Percentiles rank a stretch among this genome's conserved stretches.
phyloP scores from a whole-genome alignment of 768 basidiomycete species.

The Panellus pusillus region DNA sequence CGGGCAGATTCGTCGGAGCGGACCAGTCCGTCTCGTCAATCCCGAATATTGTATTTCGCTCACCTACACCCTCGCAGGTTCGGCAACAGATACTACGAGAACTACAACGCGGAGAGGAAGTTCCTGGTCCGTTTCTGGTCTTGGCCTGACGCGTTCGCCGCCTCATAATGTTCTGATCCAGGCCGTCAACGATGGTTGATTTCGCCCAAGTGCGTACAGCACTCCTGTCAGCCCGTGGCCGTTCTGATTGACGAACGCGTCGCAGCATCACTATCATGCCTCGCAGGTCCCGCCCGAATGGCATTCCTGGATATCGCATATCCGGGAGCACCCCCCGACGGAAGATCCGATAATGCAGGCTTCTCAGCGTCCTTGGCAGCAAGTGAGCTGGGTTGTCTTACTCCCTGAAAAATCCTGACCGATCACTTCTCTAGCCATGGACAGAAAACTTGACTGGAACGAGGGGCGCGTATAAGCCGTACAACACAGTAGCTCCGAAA shows the following conservation, averaged over 20 bases:
- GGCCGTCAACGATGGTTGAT: constrained; percentile 97
- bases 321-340: constrained; percentile 78
- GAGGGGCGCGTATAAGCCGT: constrained; percentile 84
- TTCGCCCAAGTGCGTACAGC: constrained; percentile 66
- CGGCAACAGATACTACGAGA: constrained; percentile 94
- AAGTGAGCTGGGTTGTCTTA: constrained; percentile 49
- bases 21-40: constrained; percentile 68
- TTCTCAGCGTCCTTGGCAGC: constrained; percentile 76
- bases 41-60: constrained; percentile 9
- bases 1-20: constrained; percentile 68
- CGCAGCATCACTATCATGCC: constrained; percentile 83
- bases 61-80: constrained; percentile 50
- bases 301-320: constrained; percentile 95
- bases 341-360: constrained; percentile 73
- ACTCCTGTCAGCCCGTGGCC: neutral
- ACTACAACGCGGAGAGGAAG: constrained; percentile 81
- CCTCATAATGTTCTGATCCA: constrained; percentile 28
- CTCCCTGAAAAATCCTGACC: constrained; percentile 2
- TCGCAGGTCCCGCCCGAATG: constrained; percentile 94
- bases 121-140: constrained; percentile 62
- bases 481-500: constrained; percentile 86
- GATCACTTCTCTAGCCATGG: constrained; percentile 56
- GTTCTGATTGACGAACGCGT: neutral
- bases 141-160: neutral
- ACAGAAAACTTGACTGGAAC: constrained; percentile 92